phyloP scores from a whole-genome alignment of 78 protist species.

The Emiliania huxleyi region DNA sequence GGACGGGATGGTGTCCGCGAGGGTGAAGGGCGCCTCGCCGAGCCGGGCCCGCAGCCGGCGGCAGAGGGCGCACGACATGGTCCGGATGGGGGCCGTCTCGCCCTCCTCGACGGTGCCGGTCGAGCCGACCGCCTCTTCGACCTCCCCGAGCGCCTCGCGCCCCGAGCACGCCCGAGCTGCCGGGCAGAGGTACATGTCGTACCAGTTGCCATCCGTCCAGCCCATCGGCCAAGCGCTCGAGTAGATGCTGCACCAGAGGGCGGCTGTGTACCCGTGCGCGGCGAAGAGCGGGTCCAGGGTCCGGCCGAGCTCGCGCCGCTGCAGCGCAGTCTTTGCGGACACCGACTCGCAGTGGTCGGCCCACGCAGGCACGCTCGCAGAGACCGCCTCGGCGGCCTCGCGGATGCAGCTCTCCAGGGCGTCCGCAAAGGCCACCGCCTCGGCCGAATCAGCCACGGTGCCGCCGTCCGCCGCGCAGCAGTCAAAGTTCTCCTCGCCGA shows the following conservation, averaged over 20 bases:
- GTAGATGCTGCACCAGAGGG: not conserved
- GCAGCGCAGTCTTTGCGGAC: not conserved
- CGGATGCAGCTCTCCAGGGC: not conserved
- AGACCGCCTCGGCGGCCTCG: not conserved
- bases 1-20: not conserved
- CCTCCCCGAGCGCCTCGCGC: not conserved
- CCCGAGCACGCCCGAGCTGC: not conserved
- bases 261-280: not conserved
- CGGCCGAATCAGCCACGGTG: too few relatives aligned
- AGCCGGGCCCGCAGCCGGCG: not conserved
- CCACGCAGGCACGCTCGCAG: not conserved
- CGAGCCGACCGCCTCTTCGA: not conserved
- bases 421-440: not conserved
- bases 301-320: not conserved
- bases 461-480: not conserved
- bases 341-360: not conserved
- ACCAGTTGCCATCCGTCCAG: not conserved
- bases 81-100: not conserved
- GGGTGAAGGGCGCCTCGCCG: not conserved
- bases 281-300: not conserved
- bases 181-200: not conserved
- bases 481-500: not conserved
- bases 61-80: not conserved
- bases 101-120: not conserved
- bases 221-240: not conserved